These are phyloP conservation scores for Stereum hirsutum DNA, from an alignment of 1,284 basidiomycete genomes.

Conservation along the genomic window DNA sequence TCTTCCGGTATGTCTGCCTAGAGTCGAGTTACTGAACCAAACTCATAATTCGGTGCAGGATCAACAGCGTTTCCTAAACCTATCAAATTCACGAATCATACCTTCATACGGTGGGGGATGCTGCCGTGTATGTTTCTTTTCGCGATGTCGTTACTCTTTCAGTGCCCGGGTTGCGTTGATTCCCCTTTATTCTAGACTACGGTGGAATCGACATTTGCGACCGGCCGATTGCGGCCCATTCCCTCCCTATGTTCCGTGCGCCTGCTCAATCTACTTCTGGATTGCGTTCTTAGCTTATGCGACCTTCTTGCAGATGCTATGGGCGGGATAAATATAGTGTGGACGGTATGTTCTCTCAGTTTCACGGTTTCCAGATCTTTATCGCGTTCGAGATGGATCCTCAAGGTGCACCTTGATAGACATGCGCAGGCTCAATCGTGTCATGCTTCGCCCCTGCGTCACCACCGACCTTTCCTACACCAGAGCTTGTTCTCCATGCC, in stretches of 20 bases:
- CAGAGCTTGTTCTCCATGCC: neutral
- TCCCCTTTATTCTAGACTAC: neutral
- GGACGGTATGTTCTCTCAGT: neutral
- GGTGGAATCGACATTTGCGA: neutral
- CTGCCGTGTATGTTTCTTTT: neutral
- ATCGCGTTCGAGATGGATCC: neutral
- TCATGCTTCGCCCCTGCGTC: neutral
- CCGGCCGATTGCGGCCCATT: neutral
- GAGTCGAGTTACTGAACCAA: too few relatives aligned
- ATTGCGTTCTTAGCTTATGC: neutral
- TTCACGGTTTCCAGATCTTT: neutral
- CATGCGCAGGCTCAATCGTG: neutral
- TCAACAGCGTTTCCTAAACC: conserved; percentile 3
- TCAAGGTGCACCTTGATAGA: neutral
- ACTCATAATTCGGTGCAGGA: neutral
- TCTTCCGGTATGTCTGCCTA: too few relatives aligned
- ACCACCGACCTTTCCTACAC: neutral
- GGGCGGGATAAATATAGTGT: neutral
- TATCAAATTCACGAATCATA: neutral
- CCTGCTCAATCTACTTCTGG: neutral
- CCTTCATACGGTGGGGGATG: neutral
- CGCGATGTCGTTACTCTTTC: neutral
- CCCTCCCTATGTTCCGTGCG: conserved; percentile 1
- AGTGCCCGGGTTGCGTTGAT: neutral
- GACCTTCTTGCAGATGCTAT: neutral